These are phyloP conservation scores for Russula sp. DNA, from an alignment of 768 basidiomycete species.

Conservation along the genomic window DNA sequence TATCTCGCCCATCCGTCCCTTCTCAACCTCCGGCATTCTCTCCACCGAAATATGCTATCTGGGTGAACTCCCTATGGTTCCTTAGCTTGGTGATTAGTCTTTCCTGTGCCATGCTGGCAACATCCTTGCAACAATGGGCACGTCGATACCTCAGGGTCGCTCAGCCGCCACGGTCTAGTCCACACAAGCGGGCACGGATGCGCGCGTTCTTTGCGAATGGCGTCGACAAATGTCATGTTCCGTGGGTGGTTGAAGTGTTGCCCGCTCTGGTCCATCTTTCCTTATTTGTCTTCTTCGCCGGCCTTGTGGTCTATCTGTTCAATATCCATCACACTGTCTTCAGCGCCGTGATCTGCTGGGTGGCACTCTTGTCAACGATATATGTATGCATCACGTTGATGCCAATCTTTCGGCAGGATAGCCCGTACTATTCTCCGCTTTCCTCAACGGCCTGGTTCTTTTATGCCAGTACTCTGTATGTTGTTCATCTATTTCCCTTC, in stretches of 20 bases:
- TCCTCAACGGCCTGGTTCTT: neutral
- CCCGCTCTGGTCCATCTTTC: neutral
- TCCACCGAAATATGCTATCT: neutral
- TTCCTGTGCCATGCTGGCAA: neutral
- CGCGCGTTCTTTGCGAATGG: neutral
- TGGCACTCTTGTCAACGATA: neutral
- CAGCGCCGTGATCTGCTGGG: neutral
- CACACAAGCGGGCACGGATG: neutral
- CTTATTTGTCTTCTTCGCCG: neutral
- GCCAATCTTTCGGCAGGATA: neutral
- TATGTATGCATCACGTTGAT: neutral
- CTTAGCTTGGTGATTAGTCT: neutral
- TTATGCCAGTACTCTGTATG: neutral
- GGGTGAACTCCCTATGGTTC: neutral
- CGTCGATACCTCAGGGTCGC: neutral
- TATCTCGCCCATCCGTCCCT: neutral
- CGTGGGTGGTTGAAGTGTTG: neutral
- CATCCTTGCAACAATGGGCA: neutral
- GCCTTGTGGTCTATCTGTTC: neutral
- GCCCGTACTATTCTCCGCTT: neutral
- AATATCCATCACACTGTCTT: neutral
- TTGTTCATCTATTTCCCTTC: too few species aligned
- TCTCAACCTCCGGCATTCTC: neutral
- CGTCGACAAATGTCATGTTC: neutral
- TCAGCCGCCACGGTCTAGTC: neutral